Conservation (phyloP, 192 early-diverging fungal species). For the Diversispora eburnea region DNA sequence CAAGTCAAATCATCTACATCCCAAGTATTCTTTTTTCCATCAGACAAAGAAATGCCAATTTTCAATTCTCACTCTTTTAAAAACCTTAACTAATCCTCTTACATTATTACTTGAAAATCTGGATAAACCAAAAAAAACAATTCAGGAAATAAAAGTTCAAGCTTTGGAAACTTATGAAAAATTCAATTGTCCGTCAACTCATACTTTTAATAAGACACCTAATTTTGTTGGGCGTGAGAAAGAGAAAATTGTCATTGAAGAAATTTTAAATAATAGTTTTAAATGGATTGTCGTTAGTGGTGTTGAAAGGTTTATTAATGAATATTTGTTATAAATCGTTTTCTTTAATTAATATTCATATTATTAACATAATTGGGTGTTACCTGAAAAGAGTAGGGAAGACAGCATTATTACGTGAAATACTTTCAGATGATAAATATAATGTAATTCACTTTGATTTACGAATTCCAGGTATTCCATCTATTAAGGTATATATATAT, state of each 20-base stretch:
- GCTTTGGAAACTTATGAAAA: constrained; percentile 13
- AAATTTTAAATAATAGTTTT: neutral
- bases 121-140: neutral
- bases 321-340: neutral
- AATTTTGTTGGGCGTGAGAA: constrained; percentile 1
- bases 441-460: constrained; percentile 7
- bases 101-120: too few species aligned
- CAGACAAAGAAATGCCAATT: too few species aligned
- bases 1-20: too few species aligned
- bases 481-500: neutral
- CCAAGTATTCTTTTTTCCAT: too few species aligned
- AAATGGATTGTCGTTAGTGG: neutral
- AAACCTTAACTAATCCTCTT: too few species aligned
- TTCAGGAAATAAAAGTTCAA: neutral
- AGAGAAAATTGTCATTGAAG: neutral
- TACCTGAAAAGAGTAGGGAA: constrained; percentile 2
- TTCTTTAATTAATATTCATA: neutral
- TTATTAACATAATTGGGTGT: neutral
- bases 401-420: neutral
- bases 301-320: neutral
- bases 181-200: neutral
- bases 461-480: neutral
- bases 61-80: too few species aligned
- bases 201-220: neutral
- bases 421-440: neutral